A percentile compares a stretch with the other conserved stretches of the same genome.
Conservation (phyloP, 2,329 filamentous ascomycete species). For the Pseudogymnoascus sp. region DNA sequence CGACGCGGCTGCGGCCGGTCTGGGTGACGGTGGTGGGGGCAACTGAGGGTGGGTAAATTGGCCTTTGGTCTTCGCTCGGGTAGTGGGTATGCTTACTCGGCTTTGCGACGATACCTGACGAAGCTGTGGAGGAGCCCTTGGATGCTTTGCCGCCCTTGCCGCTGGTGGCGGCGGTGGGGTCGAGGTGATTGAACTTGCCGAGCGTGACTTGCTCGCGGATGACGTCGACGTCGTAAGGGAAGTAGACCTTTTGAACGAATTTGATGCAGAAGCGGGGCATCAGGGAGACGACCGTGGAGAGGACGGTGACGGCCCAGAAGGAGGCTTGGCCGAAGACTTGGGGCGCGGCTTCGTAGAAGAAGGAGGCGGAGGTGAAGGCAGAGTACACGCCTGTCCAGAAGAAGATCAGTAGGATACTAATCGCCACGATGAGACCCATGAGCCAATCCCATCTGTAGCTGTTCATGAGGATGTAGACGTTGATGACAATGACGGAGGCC, state of each 20-base stretch:
- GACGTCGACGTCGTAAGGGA: constrained; percentile 88
- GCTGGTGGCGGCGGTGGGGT: constrained; percentile 22
- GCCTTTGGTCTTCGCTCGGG: constrained; percentile 72
- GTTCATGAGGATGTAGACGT: constrained; percentile 90
- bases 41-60: constrained; percentile 91
- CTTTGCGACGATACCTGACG: constrained; percentile 45
- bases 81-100: constrained; percentile 45
- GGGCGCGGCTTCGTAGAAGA: constrained; percentile 68
- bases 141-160: constrained; percentile 29
- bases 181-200: constrained; percentile 71
- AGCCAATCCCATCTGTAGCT: constrained; percentile 98
- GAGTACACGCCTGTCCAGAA: constrained; percentile 89
- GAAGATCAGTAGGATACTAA: constrained; percentile 83
- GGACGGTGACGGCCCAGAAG: constrained; percentile 78
- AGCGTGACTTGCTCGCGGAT: constrained; percentile 81
- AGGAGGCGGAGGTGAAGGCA: constrained; percentile 37
- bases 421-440: constrained; percentile 67
- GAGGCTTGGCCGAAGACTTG: constrained; percentile 73
- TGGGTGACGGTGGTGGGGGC: constrained; percentile 68
- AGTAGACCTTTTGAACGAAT: constrained; percentile 84
- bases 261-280: constrained; percentile 85
- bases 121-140: constrained; percentile 43
- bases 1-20: constrained; percentile 74
- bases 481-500: constrained; percentile 78
- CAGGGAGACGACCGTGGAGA: constrained; percentile 73